Evolutionary conservation across 78 protist species (phyloP).

Genomic region (Monocercomonoides exilis): DNA sequence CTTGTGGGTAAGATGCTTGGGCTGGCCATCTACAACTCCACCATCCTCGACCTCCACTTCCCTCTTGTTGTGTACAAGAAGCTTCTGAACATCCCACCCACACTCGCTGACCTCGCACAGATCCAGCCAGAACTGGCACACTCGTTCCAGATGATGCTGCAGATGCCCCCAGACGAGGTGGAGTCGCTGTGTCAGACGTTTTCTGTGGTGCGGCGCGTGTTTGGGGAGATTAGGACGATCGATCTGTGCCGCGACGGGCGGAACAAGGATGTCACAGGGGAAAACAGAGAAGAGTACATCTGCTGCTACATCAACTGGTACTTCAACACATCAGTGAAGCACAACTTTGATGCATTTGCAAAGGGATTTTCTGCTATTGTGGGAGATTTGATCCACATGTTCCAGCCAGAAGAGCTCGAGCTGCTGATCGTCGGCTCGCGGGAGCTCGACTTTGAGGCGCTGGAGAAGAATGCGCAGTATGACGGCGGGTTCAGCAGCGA

Average conservation of each 20-base stretch:
- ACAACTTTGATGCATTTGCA: background rate
- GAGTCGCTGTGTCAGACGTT: background rate
- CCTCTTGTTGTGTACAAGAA: background rate
- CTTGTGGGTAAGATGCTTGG: slow-evolving; percentile 15
- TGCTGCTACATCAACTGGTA: background rate
- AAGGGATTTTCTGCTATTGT: background rate
- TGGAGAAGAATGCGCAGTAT: slow-evolving; percentile 66
- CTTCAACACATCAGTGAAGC: background rate
- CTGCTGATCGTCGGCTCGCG: slow-evolving; percentile 79
- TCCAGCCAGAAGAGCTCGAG: slow-evolving; percentile 86
- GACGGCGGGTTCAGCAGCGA: slow-evolving; percentile 64
- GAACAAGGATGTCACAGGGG: slow-evolving; percentile 8
- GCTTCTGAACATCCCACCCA: background rate
- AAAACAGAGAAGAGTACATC: slow-evolving; percentile 9
- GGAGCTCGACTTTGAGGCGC: slow-evolving; percentile 73
- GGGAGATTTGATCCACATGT: slow-evolving; percentile 23
- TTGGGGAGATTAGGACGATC: slow-evolving; percentile 13
- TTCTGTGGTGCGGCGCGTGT: background rate
- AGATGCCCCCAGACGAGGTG: background rate
- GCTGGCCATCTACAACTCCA: slow-evolving; percentile 14
- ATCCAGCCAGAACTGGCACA: background rate
- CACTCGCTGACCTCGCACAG: background rate
- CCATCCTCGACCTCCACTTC: slow-evolving; percentile 25
- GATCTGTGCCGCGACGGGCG: slow-evolving; percentile 17
- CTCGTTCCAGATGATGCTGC: background rate